Conservation (phyloP, 768 basidiomycete genomes). For the Trametes sanguinea region DNA sequence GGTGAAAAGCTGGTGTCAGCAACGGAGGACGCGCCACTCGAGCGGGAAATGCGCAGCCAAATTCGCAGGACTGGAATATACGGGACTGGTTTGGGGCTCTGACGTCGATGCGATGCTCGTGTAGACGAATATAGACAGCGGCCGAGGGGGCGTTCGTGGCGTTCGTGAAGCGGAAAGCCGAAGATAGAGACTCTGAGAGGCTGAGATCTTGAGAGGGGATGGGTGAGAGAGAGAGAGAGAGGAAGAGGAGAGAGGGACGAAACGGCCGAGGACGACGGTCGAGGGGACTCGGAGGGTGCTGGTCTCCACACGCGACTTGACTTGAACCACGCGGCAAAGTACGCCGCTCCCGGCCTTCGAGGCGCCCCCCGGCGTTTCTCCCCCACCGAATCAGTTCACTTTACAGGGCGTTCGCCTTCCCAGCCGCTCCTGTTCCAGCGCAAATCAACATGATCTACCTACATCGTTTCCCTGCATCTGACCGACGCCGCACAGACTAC, state of each 20-base stretch:
- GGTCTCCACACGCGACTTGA: slow-evolving; percentile 10
- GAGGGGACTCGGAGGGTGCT: no score
- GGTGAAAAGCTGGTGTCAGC: slow-evolving; percentile 10
- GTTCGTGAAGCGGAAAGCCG: slow-evolving; percentile 1
- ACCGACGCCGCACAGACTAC: no score
- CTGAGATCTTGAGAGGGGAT: not conserved
- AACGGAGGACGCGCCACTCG: slow-evolving; percentile 15
- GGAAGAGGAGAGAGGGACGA: not conserved
- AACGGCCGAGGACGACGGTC: no score
- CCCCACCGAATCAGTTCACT: not conserved
- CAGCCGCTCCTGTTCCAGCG: not conserved
- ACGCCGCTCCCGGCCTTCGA: not conserved
- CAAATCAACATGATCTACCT: not conserved
- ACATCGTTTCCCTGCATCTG: not conserved
- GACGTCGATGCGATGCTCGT: slow-evolving; percentile 10
- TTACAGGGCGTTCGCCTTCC: not conserved
- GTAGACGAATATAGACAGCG: not conserved
- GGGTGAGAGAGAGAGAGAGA: slow-evolving; percentile 2
- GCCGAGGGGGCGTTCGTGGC: slow-evolving; percentile 12
- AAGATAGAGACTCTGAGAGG: not conserved
- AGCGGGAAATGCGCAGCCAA: slow-evolving; percentile 10
- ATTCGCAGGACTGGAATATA: slow-evolving; percentile 5
- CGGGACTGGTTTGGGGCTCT: not conserved
- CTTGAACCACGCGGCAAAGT: slow-evolving; percentile 6
- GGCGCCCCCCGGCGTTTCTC: not conserved